Evolutionary conservation across 495 filamentous ascomycete genomes (phyloP).

Genomic region (Trichodelitschia bisporula): DNA sequence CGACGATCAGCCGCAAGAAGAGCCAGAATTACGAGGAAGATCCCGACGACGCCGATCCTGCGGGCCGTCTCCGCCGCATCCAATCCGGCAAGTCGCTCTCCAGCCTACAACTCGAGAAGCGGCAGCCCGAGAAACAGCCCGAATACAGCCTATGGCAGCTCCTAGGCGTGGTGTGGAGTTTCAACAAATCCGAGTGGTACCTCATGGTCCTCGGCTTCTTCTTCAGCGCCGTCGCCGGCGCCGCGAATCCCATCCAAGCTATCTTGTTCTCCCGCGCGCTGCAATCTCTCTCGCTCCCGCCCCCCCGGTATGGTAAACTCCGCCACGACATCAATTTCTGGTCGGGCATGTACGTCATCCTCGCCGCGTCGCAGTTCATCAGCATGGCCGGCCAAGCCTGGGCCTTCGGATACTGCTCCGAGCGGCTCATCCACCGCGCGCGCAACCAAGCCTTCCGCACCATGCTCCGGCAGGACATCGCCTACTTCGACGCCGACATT

Average conservation of each 20-base stretch:
- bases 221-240: conserved; percentile 58
- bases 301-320: conserved; percentile 22
- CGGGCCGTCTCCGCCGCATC: conserved; percentile 29
- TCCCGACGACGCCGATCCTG: conserved; percentile 31
- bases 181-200: conserved; percentile 53
- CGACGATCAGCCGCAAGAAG: too few species aligned
- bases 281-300: conserved; percentile 31
- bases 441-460: conserved; percentile 57
- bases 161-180: conserved; percentile 57
- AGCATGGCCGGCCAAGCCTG: conserved; percentile 43
- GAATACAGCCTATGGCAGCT: conserved; percentile 60
- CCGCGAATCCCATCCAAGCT: conserved; percentile 64
- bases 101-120: conserved; percentile 36
- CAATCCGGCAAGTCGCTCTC: conserved; percentile 45
- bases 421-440: conserved; percentile 57
- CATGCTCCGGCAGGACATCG: conserved; percentile 83
- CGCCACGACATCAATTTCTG: conserved; percentile 61
- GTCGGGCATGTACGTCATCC: conserved; percentile 82
- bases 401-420: conserved; percentile 63
- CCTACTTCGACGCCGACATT: conserved; percentile 65
- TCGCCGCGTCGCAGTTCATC: conserved; percentile 56
- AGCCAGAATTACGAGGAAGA: conserved; percentile 15
- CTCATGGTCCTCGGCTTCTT: conserved; percentile 55
- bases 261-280: conserved; percentile 86
- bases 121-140: conserved; percentile 19